Percentiles rank a stretch among this genome's conserved stretches.
Evolutionary conservation across 768 basidiomycete species (phyloP).

Genomic region (Tephrocybe rancida): DNA sequence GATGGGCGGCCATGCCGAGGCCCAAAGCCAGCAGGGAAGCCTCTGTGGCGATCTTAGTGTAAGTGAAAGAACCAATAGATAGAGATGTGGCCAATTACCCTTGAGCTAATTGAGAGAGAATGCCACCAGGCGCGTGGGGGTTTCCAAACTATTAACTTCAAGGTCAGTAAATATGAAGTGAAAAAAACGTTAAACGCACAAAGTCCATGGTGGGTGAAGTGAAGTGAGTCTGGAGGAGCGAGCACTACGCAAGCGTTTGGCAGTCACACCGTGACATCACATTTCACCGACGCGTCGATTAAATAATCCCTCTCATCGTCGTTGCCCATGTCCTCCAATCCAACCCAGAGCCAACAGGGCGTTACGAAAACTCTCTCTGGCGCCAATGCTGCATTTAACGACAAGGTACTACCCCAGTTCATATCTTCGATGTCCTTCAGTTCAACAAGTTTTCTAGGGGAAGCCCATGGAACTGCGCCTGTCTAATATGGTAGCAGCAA

Average conservation of each 20-base stretch:
- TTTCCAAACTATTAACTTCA: slow-evolving; percentile 38
- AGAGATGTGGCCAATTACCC: slow-evolving; percentile 29
- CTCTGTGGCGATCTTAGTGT: slow-evolving; percentile 37
- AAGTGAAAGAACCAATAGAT: not conserved
- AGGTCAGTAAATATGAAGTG: slow-evolving; percentile 6
- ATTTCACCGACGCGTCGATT: slow-evolving; percentile 34
- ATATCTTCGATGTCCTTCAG: slow-evolving; percentile 10
- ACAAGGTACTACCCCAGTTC: slow-evolving; percentile 58
- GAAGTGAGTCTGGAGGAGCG: not conserved
- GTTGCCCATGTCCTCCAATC: slow-evolving; percentile 34
- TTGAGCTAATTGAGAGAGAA: slow-evolving; percentile 71
- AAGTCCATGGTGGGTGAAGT: slow-evolving; percentile 40
- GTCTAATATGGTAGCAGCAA: slow-evolving; percentile 97
- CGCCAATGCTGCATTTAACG: slow-evolving; percentile 81
- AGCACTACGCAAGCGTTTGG: slow-evolving; percentile 24
- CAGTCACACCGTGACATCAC: slow-evolving; percentile 38
- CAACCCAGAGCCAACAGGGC: slow-evolving; percentile 40
- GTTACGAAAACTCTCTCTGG: slow-evolving; percentile 50
- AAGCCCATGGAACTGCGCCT: slow-evolving; percentile 98
- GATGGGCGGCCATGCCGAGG: slow-evolving; percentile 51
- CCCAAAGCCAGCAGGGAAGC: slow-evolving; percentile 53
- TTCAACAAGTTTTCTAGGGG: slow-evolving; percentile 58
- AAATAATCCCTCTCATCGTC: slow-evolving; percentile 19
- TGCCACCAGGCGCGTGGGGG: slow-evolving; percentile 55
- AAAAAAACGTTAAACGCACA: slow-evolving; percentile 30